phyloP scores from a whole-genome alignment of 83 land plant species.

The Picea abies region DNA sequence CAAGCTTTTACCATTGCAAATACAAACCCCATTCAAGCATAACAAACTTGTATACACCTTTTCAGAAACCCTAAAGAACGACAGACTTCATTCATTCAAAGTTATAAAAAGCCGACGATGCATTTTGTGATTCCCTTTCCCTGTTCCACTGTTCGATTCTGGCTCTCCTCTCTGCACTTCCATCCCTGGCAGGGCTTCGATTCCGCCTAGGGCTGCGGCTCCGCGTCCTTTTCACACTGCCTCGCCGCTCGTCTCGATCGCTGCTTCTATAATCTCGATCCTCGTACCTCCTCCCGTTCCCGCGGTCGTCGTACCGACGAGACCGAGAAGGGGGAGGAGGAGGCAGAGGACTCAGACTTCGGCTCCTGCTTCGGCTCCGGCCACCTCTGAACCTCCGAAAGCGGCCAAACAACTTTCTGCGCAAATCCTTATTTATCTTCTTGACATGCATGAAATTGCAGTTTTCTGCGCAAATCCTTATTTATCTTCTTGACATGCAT shows the following conservation, averaged over 20 bases:
- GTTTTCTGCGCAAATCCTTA: slow-evolving; percentile 55
- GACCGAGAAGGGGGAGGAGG: slow-evolving; percentile 45
- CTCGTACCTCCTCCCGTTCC: slow-evolving; percentile 20
- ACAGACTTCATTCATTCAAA: slow-evolving; percentile 16
- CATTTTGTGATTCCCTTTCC: slow-evolving; percentile 46
- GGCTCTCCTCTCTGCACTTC: slow-evolving; percentile 71
- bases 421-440: slow-evolving; percentile 68
- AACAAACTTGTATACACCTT: slow-evolving; percentile 90
- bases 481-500: slow-evolving; percentile 79
- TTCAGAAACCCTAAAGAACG: background rate
- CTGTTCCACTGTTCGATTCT: slow-evolving; percentile 71
- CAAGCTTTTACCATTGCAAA: slow-evolving; percentile 58
- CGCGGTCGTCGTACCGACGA: slow-evolving; percentile 34
- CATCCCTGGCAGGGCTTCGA: slow-evolving; percentile 49
- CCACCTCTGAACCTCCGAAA: slow-evolving; percentile 70
- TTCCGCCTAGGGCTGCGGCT: slow-evolving; percentile 34
- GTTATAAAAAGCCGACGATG: slow-evolving; percentile 21
- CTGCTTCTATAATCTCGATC: slow-evolving; percentile 38
- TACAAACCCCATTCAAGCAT: slow-evolving; percentile 85
- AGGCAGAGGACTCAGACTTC: slow-evolving; percentile 53
- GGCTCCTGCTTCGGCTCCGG: slow-evolving; percentile 37
- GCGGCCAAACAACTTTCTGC: slow-evolving; percentile 60
- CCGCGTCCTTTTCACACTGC: slow-evolving; percentile 59
- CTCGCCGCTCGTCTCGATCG: slow-evolving; percentile 21
- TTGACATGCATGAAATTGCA: slow-evolving; percentile 77